These are phyloP conservation scores for Fusarium veterinarium DNA, from an alignment of 2,329 filamentous ascomycete species.

Conservation along the genomic window DNA sequence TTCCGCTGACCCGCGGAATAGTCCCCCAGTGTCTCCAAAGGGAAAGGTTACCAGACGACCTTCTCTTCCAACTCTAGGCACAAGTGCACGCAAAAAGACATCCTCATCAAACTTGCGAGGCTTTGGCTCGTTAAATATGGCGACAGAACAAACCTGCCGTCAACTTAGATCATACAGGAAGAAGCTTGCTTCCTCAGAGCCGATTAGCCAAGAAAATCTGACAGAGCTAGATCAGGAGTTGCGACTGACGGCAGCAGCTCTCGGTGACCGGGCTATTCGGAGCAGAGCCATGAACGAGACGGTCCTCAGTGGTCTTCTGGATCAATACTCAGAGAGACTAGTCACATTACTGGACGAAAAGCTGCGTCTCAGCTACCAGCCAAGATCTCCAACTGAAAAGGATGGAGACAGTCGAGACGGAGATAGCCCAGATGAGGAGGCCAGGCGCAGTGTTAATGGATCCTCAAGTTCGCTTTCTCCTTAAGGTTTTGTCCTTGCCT, in stretches of 20 bases:
- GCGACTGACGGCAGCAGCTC: slow-evolving; percentile 69
- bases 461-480: slow-evolving; percentile 52
- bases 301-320: slow-evolving; percentile 72
- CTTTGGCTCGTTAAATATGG: slow-evolving; percentile 68
- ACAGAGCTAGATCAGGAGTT: slow-evolving; percentile 74
- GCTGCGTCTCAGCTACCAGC: slow-evolving; percentile 61
- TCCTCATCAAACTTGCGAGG: slow-evolving; percentile 59
- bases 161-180: slow-evolving; percentile 71
- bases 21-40: slow-evolving; percentile 64
- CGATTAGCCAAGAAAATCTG: slow-evolving; percentile 67
- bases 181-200: slow-evolving; percentile 68
- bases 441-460: slow-evolving; percentile 50
- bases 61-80: slow-evolving; percentile 64
- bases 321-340: slow-evolving; percentile 79
- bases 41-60: slow-evolving; percentile 60
- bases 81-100: slow-evolving; percentile 61
- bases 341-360: slow-evolving; percentile 79
- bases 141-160: slow-evolving; percentile 73
- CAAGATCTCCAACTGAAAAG: slow-evolving; percentile 43
- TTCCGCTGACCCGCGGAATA: slow-evolving; percentile 58
- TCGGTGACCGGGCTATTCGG: slow-evolving; percentile 67
- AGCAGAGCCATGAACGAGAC: slow-evolving; percentile 68
- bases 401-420: slow-evolving; percentile 42
- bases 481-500: slow-evolving; percentile 30
- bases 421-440: slow-evolving; percentile 46